Base-by-base conservation (phyloP, 2,329 filamentous ascomycete species). In the Pseudogymnoascus pannorum region DNA sequence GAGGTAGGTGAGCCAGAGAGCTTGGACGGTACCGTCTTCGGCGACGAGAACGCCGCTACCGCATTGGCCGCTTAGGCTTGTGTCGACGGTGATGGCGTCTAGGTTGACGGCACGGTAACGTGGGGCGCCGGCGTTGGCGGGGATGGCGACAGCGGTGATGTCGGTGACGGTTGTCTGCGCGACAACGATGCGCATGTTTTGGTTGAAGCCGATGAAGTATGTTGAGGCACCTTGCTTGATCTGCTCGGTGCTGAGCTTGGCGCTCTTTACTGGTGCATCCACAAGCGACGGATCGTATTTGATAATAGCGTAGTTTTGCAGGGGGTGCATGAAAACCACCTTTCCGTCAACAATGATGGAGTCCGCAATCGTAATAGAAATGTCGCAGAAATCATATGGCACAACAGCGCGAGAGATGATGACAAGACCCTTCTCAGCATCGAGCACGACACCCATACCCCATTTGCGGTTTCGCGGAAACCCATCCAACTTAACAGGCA, bases 191-290 rank as follows among this genome's bases (percentile, higher is more conserved):
- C 93, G 86, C 64, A 93, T 88, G 66, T 97, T 97, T 67, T 95
- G 87, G 72, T 99, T 99, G 78, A 96, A 95, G n/a, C 94, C 95
- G 65, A 99, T 89, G 75, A 99, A 99, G 67, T 96, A 92, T 0
- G 92, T 97, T 62, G 93, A 88, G 57, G 92, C 91, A 35, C 94
- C 94, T 77, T 97, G 94, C 59, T 91, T 92, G 72, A 97, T 91
- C 68, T 87, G 86, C 61, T 90, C 85, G 5, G 81, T 86, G 70
- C 91, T 91, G 58, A 99, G 81, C 68, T 85, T 89, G 4, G 95
- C 94, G 66, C 89, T 93, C 77, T 92, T 85, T 11, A 99, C 92
- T 0, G 94, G 92, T 1, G 93, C 94, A 70, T 96, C 86, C n/a
- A 97, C 95, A 16, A 99, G 83, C 38, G 84, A 86, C 1, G 94